Conservation (phyloP, 257 asterid genomes). For the Verbena officinalis region DNA sequence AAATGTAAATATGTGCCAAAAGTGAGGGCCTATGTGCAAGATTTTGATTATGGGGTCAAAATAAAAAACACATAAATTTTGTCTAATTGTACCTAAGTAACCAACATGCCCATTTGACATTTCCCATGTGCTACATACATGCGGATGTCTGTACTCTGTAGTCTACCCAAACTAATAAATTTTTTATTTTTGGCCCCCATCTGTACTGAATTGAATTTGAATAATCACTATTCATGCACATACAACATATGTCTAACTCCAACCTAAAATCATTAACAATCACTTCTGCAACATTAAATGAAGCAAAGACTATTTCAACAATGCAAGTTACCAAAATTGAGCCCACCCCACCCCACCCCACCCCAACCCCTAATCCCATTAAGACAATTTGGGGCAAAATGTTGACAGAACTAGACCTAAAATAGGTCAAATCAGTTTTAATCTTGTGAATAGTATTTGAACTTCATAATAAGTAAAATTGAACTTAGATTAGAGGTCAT, state of each 20-base stretch:
- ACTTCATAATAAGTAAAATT: too few relatives aligned
- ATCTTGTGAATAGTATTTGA: too few relatives aligned
- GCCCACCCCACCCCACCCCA: not conserved
- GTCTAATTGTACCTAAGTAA: not conserved
- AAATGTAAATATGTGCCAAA: not conserved
- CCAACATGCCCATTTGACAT: constrained; percentile 30
- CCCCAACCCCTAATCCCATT: too few relatives aligned
- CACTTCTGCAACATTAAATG: constrained; percentile 25
- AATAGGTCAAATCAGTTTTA: too few relatives aligned
- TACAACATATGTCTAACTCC: constrained; percentile 14
- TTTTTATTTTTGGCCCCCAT: constrained; percentile 1
- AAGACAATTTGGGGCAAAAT: too few relatives aligned
- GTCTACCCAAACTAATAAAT: constrained; percentile 7
- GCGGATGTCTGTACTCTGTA: not conserved
- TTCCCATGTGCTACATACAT: constrained; percentile 26
- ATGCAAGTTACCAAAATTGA: not conserved
- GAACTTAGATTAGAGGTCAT: not conserved
- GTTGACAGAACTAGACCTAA: too few relatives aligned
- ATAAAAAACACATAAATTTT: not conserved
- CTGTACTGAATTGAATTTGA: not conserved
- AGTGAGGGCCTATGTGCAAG: not conserved
- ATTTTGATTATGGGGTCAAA: constrained; percentile 1
- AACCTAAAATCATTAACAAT: constrained; percentile 22
- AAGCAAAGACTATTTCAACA: not conserved
- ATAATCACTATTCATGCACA: constrained; percentile 7